Conservation (phyloP, 2,329 filamentous ascomycete genomes). For the Rugonectria rugulosa region DNA sequence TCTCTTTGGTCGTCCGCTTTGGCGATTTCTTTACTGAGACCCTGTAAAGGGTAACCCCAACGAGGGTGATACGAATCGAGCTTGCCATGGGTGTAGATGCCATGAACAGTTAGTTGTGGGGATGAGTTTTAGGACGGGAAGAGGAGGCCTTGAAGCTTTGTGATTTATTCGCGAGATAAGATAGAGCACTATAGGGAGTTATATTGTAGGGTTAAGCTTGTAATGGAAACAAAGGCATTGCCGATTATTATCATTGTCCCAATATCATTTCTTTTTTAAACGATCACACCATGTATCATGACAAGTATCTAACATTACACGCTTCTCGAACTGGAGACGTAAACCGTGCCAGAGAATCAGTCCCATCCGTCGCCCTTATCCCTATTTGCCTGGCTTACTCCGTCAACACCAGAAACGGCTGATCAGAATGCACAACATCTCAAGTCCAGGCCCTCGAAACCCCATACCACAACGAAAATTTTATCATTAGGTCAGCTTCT, state of each 20-base stretch:
- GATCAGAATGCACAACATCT: constrained; percentile 13
- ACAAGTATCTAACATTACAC: constrained; percentile 36
- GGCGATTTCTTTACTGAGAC: constrained; percentile 28
- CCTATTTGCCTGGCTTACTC: constrained; percentile 16
- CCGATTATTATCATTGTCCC: constrained; percentile 28
- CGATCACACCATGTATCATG: constrained; percentile 9
- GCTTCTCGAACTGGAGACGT: constrained; percentile 11
- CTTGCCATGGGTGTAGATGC: constrained; percentile 28
- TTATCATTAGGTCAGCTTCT: constrained; percentile 85
- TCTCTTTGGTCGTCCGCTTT: constrained; percentile 32
- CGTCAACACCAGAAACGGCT: constrained; percentile 19
- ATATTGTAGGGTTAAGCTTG: constrained; percentile 42
- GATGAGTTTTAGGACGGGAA: constrained; percentile 25
- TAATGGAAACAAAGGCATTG: constrained; percentile 45
- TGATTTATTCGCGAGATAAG: constrained; percentile 41
- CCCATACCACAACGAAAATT: constrained; percentile 9
- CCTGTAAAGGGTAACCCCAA: constrained; percentile 10
- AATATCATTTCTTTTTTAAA: constrained; percentile 15
- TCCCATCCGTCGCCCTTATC: constrained; percentile 16
- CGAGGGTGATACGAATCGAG: constrained; percentile 16
- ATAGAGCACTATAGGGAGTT: constrained; percentile 44
- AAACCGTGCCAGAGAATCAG: constrained; percentile 16
- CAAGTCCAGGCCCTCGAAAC: constrained; percentile 11
- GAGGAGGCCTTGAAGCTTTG: constrained; percentile 31
- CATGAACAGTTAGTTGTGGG: constrained; percentile 34